These are phyloP conservation scores for Penicillium arizonense DNA, from an alignment of 495 filamentous ascomycete species.

Conservation along the genomic window DNA sequence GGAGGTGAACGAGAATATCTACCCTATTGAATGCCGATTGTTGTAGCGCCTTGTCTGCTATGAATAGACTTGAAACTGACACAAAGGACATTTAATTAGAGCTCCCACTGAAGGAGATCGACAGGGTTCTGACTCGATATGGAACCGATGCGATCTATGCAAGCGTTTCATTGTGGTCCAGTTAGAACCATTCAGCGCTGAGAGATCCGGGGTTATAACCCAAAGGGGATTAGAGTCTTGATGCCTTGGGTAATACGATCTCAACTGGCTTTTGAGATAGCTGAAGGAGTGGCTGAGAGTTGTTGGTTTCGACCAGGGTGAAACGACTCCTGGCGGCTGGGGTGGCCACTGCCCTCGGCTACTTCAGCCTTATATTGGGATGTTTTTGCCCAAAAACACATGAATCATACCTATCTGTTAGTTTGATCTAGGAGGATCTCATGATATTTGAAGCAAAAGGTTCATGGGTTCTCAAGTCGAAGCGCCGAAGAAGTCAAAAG, in stretches of 20 bases:
- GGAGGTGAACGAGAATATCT: not conserved
- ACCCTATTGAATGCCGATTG: no score
- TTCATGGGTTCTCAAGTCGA: not conserved
- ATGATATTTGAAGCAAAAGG: no score
- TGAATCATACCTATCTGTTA: no score
- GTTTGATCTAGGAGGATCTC: no score
- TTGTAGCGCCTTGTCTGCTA: not conserved
- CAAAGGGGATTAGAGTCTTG: not conserved
- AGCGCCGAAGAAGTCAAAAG: not conserved
- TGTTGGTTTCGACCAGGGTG: not conserved
- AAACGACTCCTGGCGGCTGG: constrained; percentile 12
- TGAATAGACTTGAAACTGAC: constrained; percentile 13
- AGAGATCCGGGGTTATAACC: not conserved
- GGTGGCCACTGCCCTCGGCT: not conserved
- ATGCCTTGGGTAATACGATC: not conserved
- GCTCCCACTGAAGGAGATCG: not conserved
- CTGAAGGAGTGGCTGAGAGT: constrained; percentile 10
- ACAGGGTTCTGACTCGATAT: not conserved
- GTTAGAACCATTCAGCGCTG: constrained; percentile 4
- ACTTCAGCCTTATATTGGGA: no score
- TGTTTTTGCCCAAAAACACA: no score
- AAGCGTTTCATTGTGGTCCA: constrained; percentile 9
- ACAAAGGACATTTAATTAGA: not conserved
- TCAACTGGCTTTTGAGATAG: not conserved
- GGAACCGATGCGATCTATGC: not conserved